These are phyloP conservation scores for Aspergillus spinulosporus DNA, from an alignment of 2,329 filamentous ascomycete genomes.

Conservation along the genomic window DNA sequence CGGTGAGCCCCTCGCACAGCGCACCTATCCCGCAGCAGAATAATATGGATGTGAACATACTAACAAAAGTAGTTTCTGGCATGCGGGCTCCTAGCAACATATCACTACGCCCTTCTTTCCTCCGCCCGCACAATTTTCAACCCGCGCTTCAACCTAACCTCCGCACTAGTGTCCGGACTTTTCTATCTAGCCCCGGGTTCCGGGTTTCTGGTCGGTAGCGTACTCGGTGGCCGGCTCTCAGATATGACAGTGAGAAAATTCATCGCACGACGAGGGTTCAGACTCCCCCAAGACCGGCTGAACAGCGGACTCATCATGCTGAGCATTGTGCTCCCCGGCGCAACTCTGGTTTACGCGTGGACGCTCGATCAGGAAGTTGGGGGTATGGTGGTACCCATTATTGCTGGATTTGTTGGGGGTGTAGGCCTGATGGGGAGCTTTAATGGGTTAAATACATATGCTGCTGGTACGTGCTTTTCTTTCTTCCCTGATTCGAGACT, in stretches of 20 bases:
- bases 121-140: slow-evolving; percentile 72
- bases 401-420: slow-evolving; percentile 71
- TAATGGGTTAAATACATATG: slow-evolving; percentile 72
- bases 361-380: slow-evolving; percentile 56
- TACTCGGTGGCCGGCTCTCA: slow-evolving; percentile 68
- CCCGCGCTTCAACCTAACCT: slow-evolving; percentile 67
- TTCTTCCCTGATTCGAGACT: neutral
- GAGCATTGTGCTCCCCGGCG: slow-evolving; percentile 58
- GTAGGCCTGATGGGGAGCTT: slow-evolving; percentile 73
- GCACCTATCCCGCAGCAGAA: neutral
- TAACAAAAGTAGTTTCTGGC: slow-evolving; percentile 29
- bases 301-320: slow-evolving; percentile 60
- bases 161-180: slow-evolving; percentile 66
- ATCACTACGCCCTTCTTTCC: slow-evolving; percentile 69
- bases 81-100: slow-evolving; percentile 61
- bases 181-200: slow-evolving; percentile 74
- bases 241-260: slow-evolving; percentile 66
- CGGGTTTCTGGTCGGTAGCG: slow-evolving; percentile 68
- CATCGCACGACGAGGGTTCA: slow-evolving; percentile 61
- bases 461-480: slow-evolving; percentile 28
- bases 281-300: slow-evolving; percentile 68
- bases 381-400: slow-evolving; percentile 61
- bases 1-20: slow-evolving; percentile 43
- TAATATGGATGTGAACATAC: slow-evolving; percentile 12
- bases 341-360: slow-evolving; percentile 70